Conservation (phyloP, 345 rosid genomes). For the Eucalyptus cloeziana region DNA sequence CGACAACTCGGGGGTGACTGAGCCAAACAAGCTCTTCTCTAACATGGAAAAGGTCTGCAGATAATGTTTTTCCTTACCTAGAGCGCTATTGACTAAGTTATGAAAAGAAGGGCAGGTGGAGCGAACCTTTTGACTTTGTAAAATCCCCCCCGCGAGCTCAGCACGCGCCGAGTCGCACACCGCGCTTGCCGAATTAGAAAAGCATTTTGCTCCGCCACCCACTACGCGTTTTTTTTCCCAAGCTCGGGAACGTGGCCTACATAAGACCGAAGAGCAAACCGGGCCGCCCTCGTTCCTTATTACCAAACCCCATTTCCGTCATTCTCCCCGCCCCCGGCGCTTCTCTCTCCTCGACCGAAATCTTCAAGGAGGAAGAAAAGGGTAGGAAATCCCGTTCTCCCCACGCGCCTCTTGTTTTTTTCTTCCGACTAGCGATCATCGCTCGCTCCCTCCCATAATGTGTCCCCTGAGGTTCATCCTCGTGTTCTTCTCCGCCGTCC, state of each 20-base stretch:
- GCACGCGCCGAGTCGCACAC: neutral
- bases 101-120: neutral
- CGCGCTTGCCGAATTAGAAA: neutral
- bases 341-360: neutral
- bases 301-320: neutral
- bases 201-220: neutral
- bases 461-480: slow-evolving; percentile 80
- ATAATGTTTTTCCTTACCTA: neutral
- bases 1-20: neutral
- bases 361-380: neutral
- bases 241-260: neutral
- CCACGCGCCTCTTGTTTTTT: neutral
- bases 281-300: neutral
- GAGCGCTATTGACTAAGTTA: neutral
- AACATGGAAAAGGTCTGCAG: neutral
- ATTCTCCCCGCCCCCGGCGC: neutral
- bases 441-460: slow-evolving; percentile 9
- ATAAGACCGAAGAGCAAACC: neutral
- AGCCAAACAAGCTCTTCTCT: neutral
- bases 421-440: neutral
- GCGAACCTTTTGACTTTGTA: slow-evolving; percentile 3
- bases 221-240: neutral
- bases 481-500: slow-evolving; percentile 79
- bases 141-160: neutral
- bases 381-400: neutral